Percentiles rank a stretch among this genome's conserved stretches.
Evolutionary conservation across 1,284 basidiomycete genomes (phyloP).

Genomic region (Sanguinoderma infundibulare): DNA sequence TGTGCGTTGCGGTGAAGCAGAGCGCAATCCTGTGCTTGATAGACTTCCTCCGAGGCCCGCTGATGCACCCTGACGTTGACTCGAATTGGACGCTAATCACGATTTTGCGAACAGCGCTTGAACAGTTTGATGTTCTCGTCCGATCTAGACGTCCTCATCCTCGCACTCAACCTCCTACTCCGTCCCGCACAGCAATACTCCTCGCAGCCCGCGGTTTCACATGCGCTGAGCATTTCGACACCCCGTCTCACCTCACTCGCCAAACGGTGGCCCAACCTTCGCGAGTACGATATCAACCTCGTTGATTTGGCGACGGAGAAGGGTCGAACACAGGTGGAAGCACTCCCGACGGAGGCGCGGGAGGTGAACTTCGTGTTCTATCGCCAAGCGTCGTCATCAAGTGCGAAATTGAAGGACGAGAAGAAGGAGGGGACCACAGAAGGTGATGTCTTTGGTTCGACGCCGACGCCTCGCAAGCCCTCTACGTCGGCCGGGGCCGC

Average conservation of each 20-base stretch:
- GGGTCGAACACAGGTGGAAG: constrained; percentile 55
- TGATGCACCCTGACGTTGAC: too few relatives aligned
- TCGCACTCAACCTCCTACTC: constrained; percentile 85
- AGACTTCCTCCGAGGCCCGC: too few relatives aligned
- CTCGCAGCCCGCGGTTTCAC: constrained; percentile 77
- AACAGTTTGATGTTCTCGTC: constrained; percentile 88
- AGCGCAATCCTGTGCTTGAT: too few relatives aligned
- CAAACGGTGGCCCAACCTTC: constrained; percentile 76
- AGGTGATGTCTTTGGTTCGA: constrained; percentile 44
- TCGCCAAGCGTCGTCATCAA: constrained; percentile 48
- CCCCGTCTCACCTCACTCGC: constrained; percentile 72
- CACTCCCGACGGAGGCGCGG: constrained; percentile 68
- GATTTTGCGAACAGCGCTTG: constrained; percentile 66
- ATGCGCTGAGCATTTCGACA: constrained; percentile 78
- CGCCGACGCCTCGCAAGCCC: constrained; percentile 42
- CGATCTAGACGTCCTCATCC: constrained; percentile 88
- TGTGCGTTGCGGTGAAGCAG: too few relatives aligned
- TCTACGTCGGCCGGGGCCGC: constrained; percentile 20
- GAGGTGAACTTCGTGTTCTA: constrained; percentile 83
- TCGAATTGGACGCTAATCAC: not conserved
- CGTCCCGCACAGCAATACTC: constrained; percentile 96
- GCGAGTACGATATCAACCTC: constrained; percentile 74
- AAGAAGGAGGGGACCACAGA: constrained; percentile 47
- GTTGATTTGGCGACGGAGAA: constrained; percentile 66
- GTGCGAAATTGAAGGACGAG: constrained; percentile 39